Evolutionary conservation across 1,139 yeast species (phyloP), one percentile per base, ranked within the genome.

Genomic region (Geotrichum phurueaensis): DNA sequence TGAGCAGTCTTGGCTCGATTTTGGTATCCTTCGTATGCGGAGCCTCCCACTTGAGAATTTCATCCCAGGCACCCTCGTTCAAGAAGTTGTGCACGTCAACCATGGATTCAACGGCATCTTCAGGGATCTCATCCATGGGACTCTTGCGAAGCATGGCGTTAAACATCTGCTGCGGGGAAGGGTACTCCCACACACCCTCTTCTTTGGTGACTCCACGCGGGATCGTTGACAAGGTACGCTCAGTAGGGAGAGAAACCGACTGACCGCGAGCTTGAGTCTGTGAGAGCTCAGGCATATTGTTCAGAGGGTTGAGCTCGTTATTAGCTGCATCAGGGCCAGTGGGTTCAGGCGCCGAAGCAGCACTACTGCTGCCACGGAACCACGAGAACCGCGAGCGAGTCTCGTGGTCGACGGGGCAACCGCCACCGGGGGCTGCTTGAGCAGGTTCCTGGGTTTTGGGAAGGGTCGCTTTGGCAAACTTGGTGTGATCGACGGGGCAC

Each of bases 41-140:
- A 62, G 79, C 75, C 75, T 95, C 99, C 99, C 99, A 95, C 62
- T 85, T 83, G 65, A 90, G 77, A 61, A 95, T 91, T 73, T 95
- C 97, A 67, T 84, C 84, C 99, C 99, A 95, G 9, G 98, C 98
- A 13, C 97, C 97, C 74, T 95, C 99, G 73, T 95, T 95, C 67
- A 95, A 76, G 71, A 92, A 94, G 73, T 95, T 95, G 75, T 95
- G 99, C 54, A 94, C 96, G 65, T 87, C 95, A 45, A 95, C 99
- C 99, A 95, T 95, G 58, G 91, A 83, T 67, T 89, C 97, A 6
- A 94, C 97, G 0, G 97, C 97, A 65, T 90, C 97, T 72, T 91
- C 98, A 1, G 95, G 95, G 50, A 94, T 82, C 54, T 87, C 87
- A 36, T 86, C 89, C 2, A 77, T 78, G 70, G 91, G 91, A 15